Conservation (phyloP, 2,329 filamentous ascomycete species). For the Fusarium duplospermum region DNA sequence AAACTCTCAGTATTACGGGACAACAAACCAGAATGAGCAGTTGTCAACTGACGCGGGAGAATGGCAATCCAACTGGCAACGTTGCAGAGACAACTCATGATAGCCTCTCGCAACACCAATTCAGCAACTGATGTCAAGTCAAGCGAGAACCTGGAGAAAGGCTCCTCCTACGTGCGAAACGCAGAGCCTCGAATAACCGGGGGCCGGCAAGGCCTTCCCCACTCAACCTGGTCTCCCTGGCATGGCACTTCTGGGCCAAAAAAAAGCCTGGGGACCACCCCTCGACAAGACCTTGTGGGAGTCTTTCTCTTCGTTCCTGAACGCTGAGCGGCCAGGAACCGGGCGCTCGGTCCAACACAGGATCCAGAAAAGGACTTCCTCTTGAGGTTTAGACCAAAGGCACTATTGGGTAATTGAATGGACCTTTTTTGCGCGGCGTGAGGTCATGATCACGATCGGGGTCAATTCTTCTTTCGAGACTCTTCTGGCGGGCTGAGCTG, state of each 20-base stretch:
- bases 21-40: not conserved
- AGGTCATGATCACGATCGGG: slow-evolving; percentile 50
- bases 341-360: slow-evolving; percentile 41
- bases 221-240: slow-evolving; percentile 12
- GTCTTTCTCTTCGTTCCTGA: slow-evolving; percentile 41
- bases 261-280: slow-evolving; percentile 7
- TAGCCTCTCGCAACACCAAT: not conserved
- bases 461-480: slow-evolving; percentile 40
- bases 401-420: slow-evolving; percentile 50
- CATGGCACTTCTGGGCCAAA: slow-evolving; percentile 14
- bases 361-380: slow-evolving; percentile 38
- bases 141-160: slow-evolving; percentile 38
- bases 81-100: slow-evolving; percentile 19
- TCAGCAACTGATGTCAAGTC: slow-evolving; percentile 29
- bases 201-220: slow-evolving; percentile 33
- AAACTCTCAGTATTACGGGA: not conserved
- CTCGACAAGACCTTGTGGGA: not conserved
- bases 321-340: slow-evolving; percentile 48
- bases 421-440: slow-evolving; percentile 42
- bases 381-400: slow-evolving; percentile 44
- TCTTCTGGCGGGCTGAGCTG: slow-evolving; percentile 43
- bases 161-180: slow-evolving; percentile 29
- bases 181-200: slow-evolving; percentile 53
- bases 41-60: not conserved
- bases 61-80: not conserved